phyloP scores from a whole-genome alignment of 345 rosid species.

The Citrus australasica region DNA sequence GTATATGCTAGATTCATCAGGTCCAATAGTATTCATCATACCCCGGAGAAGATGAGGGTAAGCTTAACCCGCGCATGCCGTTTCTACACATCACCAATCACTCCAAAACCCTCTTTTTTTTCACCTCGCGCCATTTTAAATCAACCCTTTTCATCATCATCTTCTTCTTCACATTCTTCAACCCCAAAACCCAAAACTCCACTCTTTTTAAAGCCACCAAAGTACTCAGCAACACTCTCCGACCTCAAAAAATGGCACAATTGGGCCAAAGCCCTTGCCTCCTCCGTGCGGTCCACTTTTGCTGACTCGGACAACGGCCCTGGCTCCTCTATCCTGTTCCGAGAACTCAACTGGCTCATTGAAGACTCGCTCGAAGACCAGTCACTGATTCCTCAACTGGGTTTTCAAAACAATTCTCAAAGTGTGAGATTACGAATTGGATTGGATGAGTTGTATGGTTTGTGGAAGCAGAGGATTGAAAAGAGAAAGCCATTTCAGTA shows the following conservation, averaged over 20 bases:
- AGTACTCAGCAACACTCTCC: slow-evolving; percentile 35
- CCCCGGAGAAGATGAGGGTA: not conserved
- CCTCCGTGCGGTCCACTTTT: slow-evolving; percentile 56
- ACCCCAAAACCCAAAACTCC: slow-evolving; percentile 41
- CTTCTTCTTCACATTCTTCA: not conserved
- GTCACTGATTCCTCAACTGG: slow-evolving; percentile 23
- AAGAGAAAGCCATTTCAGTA: slow-evolving; percentile 88
- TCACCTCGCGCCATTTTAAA: not conserved
- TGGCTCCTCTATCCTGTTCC: slow-evolving; percentile 46
- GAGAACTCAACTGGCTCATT: slow-evolving; percentile 85
- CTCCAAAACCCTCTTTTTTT: not conserved
- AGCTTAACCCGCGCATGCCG: not conserved
- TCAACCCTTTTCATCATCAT: slow-evolving; percentile 12
- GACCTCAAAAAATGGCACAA: slow-evolving; percentile 65
- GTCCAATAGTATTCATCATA: too few relatives aligned
- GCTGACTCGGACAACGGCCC: slow-evolving; percentile 50
- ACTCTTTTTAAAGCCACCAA: slow-evolving; percentile 51
- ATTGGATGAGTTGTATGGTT: slow-evolving; percentile 53
- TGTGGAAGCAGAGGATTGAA: slow-evolving; percentile 84
- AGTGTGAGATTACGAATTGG: slow-evolving; percentile 36
- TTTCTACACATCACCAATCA: not conserved
- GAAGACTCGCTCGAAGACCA: slow-evolving; percentile 54
- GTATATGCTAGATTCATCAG: too few relatives aligned
- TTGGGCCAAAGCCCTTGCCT: slow-evolving; percentile 68
- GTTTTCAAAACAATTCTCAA: slow-evolving; percentile 12